Evolutionary conservation across 352 stramenopile genomes (phyloP), one percentile per base, ranked within the genome.

Genomic region (Blastocystis sp.): DNA sequence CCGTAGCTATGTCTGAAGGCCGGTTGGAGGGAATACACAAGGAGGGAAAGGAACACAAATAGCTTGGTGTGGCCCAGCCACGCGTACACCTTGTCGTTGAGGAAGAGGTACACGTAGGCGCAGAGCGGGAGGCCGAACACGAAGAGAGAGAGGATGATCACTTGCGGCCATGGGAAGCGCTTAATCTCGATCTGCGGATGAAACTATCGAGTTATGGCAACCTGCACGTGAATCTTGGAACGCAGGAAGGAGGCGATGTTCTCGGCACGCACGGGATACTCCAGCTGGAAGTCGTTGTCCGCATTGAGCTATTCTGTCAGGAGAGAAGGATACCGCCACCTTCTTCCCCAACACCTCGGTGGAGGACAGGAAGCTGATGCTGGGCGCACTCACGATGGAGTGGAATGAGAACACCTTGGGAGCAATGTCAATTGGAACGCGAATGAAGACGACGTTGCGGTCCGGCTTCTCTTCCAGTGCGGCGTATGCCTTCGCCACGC

Each of bases 111-210:
- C 21, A 87, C 1, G 3, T 76, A 87, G 7, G 77, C 77, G 28
- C 7, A n/a, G 2, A 87, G 43, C 23, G 77, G 28, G 28, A 34
- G 28, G 28, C 28, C 28, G 28, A 34, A 34, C 28, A 34, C 28
- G 28, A 34, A 34, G 77, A 87, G 17, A 76, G 52, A 87, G 2
- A 52, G 28, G 61, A 87, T 87, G 43, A 87, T 87, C 9, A 87
- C 77, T 64, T 87, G 77, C 17, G 77, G 59, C 77, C 77, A 87
- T 19, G 77, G 77, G 59, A 87, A 87, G 34, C 77, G 77, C 34
- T 87, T 62, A 40, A 87, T 87, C n/a, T 87, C 52, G 77, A 87
- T 87, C 62, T 87, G 71, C 14, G 19, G 3, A 77, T 74, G 45
- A 76, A 3, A 76, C 10, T 45, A 2, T 1, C 17, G 17, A 5